Evolutionary conservation across 495 filamentous ascomycete species (phyloP).

Genomic region (Aspergillus panamensis): DNA sequence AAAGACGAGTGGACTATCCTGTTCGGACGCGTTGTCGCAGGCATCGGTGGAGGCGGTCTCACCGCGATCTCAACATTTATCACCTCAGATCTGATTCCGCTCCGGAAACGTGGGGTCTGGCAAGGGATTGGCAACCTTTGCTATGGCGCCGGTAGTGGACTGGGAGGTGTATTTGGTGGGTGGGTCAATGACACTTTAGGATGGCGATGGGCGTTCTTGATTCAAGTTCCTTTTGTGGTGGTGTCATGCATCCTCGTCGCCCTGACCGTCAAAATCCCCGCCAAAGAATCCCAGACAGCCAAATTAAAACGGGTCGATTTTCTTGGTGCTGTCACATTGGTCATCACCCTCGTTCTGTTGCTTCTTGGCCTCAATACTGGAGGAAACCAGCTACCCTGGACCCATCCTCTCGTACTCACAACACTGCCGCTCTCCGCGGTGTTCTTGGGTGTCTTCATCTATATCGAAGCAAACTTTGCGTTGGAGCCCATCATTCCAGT

Average conservation of each 20-base stretch:
- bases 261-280: constrained; percentile 68
- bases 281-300: constrained; percentile 59
- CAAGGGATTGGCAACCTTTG: constrained; percentile 85
- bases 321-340: constrained; percentile 64
- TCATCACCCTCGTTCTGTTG: constrained; percentile 67
- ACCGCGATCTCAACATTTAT: constrained; percentile 81
- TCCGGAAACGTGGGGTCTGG: constrained; percentile 76
- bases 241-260: constrained; percentile 64
- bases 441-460: constrained; percentile 53
- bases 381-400: constrained; percentile 83
- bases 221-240: constrained; percentile 67
- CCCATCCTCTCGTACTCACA: constrained; percentile 70
- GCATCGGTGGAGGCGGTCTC: constrained; percentile 81
- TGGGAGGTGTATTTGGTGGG: constrained; percentile 64
- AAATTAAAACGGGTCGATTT: constrained; percentile 79
- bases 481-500: constrained; percentile 82
- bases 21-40: constrained; percentile 74
- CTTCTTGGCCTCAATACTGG: constrained; percentile 80
- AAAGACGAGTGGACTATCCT: constrained; percentile 68
- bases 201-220: constrained; percentile 73
- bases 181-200: constrained; percentile 75
- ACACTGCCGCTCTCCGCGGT: constrained; percentile 62
- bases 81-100: constrained; percentile 74
- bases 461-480: constrained; percentile 63
- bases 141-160: constrained; percentile 66